Percentiles rank a stretch among this genome's conserved stretches.
Evolutionary conservation across 306 rosid species (phyloP).

Genomic region (Vigna hirtella): DNA sequence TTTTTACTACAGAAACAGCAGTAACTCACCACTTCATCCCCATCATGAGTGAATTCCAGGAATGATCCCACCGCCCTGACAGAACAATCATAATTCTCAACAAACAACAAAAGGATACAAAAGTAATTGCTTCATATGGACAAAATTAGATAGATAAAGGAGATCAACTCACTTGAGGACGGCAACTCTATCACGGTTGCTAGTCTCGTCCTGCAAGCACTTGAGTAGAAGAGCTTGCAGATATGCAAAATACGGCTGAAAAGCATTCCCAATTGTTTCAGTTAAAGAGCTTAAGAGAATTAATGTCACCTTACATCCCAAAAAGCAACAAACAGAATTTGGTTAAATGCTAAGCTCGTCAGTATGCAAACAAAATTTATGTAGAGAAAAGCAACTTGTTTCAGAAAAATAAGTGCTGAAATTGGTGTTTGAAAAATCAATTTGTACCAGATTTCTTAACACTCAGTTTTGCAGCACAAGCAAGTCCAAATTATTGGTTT

Average conservation of each 20-base stretch:
- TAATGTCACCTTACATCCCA: conserved; percentile 79
- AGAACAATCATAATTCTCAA: conserved; percentile 36
- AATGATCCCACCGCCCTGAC: conserved; percentile 96
- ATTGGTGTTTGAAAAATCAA: too few species aligned
- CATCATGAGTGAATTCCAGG: conserved; percentile 92
- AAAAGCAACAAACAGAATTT: conserved; percentile 36
- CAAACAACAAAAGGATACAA: conserved; percentile 32
- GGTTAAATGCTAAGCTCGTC: conserved; percentile 41
- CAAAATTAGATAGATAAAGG: conserved; percentile 6
- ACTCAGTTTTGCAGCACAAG: too few species aligned
- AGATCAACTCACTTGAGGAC: conserved; percentile 78
- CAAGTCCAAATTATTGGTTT: too few species aligned
- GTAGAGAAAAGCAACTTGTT: too few species aligned
- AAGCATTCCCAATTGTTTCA: conserved; percentile 90
- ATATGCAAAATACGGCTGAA: conserved; percentile 81
- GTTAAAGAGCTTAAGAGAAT: conserved; percentile 97
- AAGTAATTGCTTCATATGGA: not conserved
- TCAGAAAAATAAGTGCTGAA: too few species aligned
- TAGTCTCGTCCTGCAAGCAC: conserved; percentile 95
- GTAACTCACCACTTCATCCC: conserved; percentile 87
- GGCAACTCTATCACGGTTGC: conserved; percentile 93
- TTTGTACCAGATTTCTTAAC: too few species aligned
- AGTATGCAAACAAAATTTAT: not conserved
- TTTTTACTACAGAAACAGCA: conserved; percentile 5
- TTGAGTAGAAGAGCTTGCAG: conserved; percentile 69